Percentiles rank a stretch among this genome's conserved stretches.
phyloP scores from a whole-genome alignment of 1,284 basidiomycete genomes.

The Moesziomyces sp. region DNA sequence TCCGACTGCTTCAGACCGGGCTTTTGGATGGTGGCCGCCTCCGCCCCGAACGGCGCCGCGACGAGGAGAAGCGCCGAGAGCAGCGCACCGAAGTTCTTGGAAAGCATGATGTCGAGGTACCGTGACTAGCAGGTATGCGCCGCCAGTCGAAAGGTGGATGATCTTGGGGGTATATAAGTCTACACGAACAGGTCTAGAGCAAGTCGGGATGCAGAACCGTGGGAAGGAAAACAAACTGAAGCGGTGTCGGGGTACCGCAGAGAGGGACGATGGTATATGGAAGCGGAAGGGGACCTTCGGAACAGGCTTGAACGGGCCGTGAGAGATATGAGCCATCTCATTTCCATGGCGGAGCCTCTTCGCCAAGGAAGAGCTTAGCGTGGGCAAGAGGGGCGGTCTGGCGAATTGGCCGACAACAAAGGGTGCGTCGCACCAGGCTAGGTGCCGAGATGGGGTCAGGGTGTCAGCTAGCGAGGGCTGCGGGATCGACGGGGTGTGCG shows the following conservation, averaged over 20 bases:
- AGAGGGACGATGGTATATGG: background rate
- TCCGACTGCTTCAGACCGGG: slow-evolving; percentile 25
- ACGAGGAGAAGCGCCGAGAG: slow-evolving; percentile 18
- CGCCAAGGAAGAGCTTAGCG: background rate
- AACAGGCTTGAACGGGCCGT: background rate
- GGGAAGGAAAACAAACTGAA: background rate
- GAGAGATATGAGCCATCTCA: background rate
- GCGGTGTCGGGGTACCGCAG: background rate
- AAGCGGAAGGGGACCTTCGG: background rate
- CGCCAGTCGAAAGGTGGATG: background rate
- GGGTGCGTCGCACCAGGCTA: background rate
- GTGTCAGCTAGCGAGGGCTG: too few relatives aligned
- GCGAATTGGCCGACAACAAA: background rate
- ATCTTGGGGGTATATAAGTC: background rate
- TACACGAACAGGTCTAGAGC: background rate
- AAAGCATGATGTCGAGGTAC: slow-evolving; percentile 20
- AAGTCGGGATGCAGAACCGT: background rate
- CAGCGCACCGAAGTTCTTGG: slow-evolving; percentile 12
- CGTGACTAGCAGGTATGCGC: too few relatives aligned
- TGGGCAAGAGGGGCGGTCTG: background rate
- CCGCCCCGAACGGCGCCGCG: background rate
- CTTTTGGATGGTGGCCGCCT: slow-evolving; percentile 31
- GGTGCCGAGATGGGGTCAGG: background rate
- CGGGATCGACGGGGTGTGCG: slow-evolving; percentile 5
- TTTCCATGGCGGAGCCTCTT: background rate